These are phyloP conservation scores for Fraxinus pennsylvanica DNA, from an alignment of 257 asterid genomes.

Conservation along the genomic window DNA sequence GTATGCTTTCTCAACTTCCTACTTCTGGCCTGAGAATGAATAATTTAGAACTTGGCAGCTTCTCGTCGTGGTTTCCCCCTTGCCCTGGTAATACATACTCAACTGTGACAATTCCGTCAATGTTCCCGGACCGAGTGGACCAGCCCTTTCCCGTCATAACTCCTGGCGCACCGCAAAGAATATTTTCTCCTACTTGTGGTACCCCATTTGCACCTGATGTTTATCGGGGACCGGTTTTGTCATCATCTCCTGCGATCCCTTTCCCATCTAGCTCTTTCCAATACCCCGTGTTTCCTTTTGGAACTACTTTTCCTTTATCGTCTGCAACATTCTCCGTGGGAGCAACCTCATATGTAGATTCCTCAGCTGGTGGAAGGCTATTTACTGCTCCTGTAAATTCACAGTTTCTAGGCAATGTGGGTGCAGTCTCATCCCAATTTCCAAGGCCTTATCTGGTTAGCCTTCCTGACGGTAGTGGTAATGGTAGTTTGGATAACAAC, in stretches of 20 bases:
- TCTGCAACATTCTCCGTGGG: constrained; percentile 58
- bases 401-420: constrained; percentile 58
- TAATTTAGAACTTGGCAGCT: constrained; percentile 49
- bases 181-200: constrained; percentile 33
- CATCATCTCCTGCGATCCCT: constrained; percentile 46
- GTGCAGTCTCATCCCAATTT: constrained; percentile 57
- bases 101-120: constrained; percentile 31
- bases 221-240: constrained; percentile 40
- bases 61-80: constrained; percentile 74
- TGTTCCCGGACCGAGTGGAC: constrained; percentile 50
- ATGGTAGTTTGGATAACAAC: constrained; percentile 33
- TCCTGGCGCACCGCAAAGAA: constrained; percentile 46
- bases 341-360: constrained; percentile 36
- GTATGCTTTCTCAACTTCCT: constrained; percentile 48
- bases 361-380: constrained; percentile 57
- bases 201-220: constrained; percentile 35
- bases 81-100: constrained; percentile 53
- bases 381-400: constrained; percentile 54
- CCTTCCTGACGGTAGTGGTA: constrained; percentile 32
- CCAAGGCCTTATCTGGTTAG: constrained; percentile 64
- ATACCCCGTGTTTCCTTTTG: constrained; percentile 58
- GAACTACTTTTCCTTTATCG: constrained; percentile 56
- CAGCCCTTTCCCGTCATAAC: constrained; percentile 29
- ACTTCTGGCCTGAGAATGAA: constrained; percentile 44
- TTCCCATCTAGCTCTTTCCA: constrained; percentile 64